Percentiles rank a stretch among this genome's conserved stretches.
These are phyloP conservation scores for Emydomyces testavorans DNA, from an alignment of 2,329 filamentous ascomycete genomes.

Conservation along the genomic window DNA sequence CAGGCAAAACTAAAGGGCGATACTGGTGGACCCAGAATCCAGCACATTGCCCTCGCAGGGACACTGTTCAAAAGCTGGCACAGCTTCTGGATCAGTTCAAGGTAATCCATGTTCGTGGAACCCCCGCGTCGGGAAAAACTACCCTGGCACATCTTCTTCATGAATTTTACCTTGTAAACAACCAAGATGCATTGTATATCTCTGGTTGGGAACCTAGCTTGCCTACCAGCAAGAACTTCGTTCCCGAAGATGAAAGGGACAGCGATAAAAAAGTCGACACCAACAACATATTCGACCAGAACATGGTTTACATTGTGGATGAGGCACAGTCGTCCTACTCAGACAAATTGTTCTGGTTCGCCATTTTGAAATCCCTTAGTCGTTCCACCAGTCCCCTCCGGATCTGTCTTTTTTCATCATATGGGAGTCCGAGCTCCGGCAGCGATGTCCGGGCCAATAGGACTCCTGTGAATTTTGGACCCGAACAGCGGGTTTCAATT, in stretches of 20 bases:
- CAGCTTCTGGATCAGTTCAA: not conserved
- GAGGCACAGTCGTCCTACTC: constrained; percentile 1
- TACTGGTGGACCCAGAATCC: too few relatives aligned
- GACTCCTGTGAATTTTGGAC: not conserved
- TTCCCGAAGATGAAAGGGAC: too few relatives aligned
- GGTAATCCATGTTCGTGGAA: constrained; percentile 7
- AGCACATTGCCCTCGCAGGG: constrained; percentile 1
- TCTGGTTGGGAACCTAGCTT: too few relatives aligned
- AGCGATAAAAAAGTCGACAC: too few relatives aligned
- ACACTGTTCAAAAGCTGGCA: constrained; percentile 5
- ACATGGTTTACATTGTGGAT: constrained; percentile 7
- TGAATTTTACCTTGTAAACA: not conserved
- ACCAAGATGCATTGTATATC: not conserved
- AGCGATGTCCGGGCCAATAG: not conserved
- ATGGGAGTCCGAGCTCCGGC: not conserved
- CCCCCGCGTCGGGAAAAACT: constrained; percentile 7
- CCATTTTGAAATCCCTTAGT: not conserved
- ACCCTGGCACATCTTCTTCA: not conserved
- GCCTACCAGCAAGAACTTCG: too few relatives aligned
- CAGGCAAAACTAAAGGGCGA: too few relatives aligned
- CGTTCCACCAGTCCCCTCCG: not conserved
- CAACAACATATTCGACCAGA: not conserved
- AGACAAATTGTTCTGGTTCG: not conserved
- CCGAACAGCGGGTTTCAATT: not conserved
- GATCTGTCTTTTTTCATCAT: constrained; percentile 6